phyloP scores from a whole-genome alignment of 164 flowering plant species.

The Amborella trichopoda region DNA sequence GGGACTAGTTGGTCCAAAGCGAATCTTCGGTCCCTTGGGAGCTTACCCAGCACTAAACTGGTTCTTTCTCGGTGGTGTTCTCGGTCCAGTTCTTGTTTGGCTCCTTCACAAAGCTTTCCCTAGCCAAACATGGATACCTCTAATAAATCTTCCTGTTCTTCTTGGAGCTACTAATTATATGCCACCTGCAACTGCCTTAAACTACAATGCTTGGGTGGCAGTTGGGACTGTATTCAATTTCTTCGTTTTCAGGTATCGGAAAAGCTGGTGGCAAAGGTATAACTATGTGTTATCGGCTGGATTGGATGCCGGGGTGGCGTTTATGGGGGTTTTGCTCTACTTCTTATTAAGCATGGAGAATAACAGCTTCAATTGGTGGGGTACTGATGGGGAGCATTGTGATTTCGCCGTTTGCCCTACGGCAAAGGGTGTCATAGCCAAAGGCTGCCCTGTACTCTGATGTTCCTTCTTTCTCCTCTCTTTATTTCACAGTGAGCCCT shows the following conservation, averaged over 20 bases:
- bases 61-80: slow-evolving; percentile 17
- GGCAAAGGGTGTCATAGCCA: slow-evolving; percentile 15
- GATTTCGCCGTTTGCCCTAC: slow-evolving; percentile 19
- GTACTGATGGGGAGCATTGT: slow-evolving; percentile 16
- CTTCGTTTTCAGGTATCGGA: slow-evolving; percentile 12
- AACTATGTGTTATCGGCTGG: slow-evolving; percentile 22
- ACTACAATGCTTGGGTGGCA: slow-evolving; percentile 14
- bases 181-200: slow-evolving; percentile 15
- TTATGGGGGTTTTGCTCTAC: slow-evolving; percentile 16
- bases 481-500: no score
- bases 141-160: slow-evolving; percentile 16
- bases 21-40: slow-evolving; percentile 14
- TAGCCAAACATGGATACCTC: slow-evolving; percentile 11
- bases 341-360: slow-evolving; percentile 6
- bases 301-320: slow-evolving; percentile 18
- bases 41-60: slow-evolving; percentile 14
- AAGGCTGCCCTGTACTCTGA: slow-evolving; percentile 13
- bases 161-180: slow-evolving; percentile 15
- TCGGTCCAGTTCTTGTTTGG: slow-evolving; percentile 15
- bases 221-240: slow-evolving; percentile 15
- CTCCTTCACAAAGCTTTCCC: slow-evolving; percentile 16
- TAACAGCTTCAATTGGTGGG: slow-evolving; percentile 17
- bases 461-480: not conserved
- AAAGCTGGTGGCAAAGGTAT: slow-evolving; percentile 21
- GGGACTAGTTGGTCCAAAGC: slow-evolving; percentile 17